phyloP scores from a whole-genome alignment of 306 rosid species.

The Cyclanthera cordifolia region DNA sequence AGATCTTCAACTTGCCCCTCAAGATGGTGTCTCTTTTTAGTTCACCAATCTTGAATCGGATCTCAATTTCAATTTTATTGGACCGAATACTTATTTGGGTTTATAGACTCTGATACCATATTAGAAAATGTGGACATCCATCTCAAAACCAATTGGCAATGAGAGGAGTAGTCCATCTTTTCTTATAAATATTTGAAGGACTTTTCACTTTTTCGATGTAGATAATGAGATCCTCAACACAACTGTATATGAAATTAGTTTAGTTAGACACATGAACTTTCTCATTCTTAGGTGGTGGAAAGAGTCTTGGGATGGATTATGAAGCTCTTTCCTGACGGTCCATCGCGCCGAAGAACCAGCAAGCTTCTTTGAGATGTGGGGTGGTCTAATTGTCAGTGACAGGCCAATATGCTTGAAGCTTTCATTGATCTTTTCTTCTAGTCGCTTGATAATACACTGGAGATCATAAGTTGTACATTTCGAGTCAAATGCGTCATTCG shows the following conservation, averaged over 20 bases:
- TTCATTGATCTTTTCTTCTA: background rate
- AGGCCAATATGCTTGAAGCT: background rate
- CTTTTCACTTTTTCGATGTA: no score
- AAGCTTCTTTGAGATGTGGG: conserved; percentile 53
- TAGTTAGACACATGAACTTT: background rate
- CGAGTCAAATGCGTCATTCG: background rate
- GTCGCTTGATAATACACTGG: background rate
- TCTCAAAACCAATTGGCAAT: no score
- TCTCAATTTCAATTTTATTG: no score
- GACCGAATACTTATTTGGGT: no score
- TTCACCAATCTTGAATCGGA: no score
- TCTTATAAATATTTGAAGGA: no score
- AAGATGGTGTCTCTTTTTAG: no score
- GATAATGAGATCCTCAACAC: no score
- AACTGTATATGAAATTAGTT: conserved; percentile 7
- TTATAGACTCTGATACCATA: no score
- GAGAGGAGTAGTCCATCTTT: no score
- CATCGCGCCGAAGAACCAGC: conserved; percentile 80
- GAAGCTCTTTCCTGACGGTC: conserved; percentile 94
- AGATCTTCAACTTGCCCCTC: no score
- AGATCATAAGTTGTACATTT: conserved; percentile 3
- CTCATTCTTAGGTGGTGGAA: conserved; percentile 68
- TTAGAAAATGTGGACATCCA: no score
- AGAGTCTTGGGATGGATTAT: conserved; percentile 97
- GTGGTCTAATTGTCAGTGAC: background rate